These are phyloP conservation scores for Xylaria palmicola DNA, from an alignment of 495 filamentous ascomycete species.

Conservation along the genomic window DNA sequence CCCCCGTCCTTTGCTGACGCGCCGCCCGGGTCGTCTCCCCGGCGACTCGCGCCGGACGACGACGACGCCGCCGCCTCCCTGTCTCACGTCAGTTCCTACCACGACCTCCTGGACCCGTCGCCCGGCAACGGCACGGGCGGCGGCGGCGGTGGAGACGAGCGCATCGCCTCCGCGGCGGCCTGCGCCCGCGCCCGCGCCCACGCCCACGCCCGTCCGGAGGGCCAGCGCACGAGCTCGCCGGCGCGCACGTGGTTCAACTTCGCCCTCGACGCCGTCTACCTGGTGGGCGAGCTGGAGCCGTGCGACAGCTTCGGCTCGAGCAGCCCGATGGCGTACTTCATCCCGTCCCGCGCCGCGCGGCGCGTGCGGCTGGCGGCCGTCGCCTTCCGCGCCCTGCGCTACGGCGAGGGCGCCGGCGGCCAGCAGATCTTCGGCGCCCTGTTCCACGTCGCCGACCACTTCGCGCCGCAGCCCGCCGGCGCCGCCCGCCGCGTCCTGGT, in stretches of 20 bases:
- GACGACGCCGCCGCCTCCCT: no score
- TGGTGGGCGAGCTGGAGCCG: slow-evolving; percentile 43
- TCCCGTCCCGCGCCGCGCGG: slow-evolving; percentile 33
- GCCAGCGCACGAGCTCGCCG: slow-evolving; percentile 18
- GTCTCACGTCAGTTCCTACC: slow-evolving; percentile 11
- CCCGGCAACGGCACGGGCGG: neutral
- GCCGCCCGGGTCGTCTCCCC: no score
- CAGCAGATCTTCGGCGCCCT: slow-evolving; percentile 41
- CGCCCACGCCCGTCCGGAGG: no score
- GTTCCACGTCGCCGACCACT: slow-evolving; percentile 43
- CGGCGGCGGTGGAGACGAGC: neutral
- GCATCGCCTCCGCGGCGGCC: no score
- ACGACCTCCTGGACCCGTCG: slow-evolving; percentile 9
- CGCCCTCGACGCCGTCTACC: slow-evolving; percentile 36
- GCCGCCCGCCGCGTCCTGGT: slow-evolving; percentile 33
- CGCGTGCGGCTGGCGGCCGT: slow-evolving; percentile 35
- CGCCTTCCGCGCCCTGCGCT: slow-evolving; percentile 35
- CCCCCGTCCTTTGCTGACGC: neutral
- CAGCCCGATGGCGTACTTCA: slow-evolving; percentile 43
- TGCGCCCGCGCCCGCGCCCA: no score
- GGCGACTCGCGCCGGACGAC: no score
- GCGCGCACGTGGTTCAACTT: slow-evolving; percentile 43
- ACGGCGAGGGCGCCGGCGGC: slow-evolving; percentile 24
- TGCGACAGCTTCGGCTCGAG: slow-evolving; percentile 41
- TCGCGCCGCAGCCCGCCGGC: slow-evolving; percentile 14